A percentile compares a stretch with the other conserved stretches of the same genome.
Evolutionary conservation across 208 protist genomes (phyloP).

Genomic region (Leishmania mexicana): DNA sequence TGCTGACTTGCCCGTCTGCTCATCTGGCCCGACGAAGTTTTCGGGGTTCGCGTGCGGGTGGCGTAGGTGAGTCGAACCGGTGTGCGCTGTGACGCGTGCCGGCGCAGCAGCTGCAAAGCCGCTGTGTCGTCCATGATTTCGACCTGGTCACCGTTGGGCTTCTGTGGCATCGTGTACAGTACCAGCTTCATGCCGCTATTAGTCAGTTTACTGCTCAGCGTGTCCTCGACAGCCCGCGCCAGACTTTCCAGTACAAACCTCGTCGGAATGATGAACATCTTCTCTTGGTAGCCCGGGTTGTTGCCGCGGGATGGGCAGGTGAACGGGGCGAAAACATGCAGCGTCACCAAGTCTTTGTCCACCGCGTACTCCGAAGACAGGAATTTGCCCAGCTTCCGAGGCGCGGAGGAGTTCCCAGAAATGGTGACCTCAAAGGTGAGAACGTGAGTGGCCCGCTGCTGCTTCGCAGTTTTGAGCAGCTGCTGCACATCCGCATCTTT

Average conservation of each 20-base stretch:
- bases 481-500: conserved; percentile 28
- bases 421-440: conserved; percentile 44
- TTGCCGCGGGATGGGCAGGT: neutral
- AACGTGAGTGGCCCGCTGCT: neutral
- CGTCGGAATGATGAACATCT: conserved; percentile 55
- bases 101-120: conserved; percentile 30
- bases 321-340: conserved; percentile 45
- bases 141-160: neutral
- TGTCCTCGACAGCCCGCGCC: conserved; percentile 39
- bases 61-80: conserved; percentile 37
- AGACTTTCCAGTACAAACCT: conserved; percentile 34
- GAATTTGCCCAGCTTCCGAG: conserved; percentile 7
- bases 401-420: neutral
- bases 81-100: conserved; percentile 31
- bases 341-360: conserved; percentile 50
- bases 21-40: neutral
- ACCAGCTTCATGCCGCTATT: neutral
- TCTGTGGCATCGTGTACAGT: conserved; percentile 7
- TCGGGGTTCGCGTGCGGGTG: neutral
- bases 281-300: conserved; percentile 23
- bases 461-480: conserved; percentile 17
- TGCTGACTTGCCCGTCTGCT: conserved; percentile 15
- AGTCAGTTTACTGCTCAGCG: conserved; percentile 6
- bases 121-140: conserved; percentile 26
- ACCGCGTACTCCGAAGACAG: conserved; percentile 33